Conservation (phyloP, 495 filamentous ascomycete species). For the Ascobolus immersus region DNA sequence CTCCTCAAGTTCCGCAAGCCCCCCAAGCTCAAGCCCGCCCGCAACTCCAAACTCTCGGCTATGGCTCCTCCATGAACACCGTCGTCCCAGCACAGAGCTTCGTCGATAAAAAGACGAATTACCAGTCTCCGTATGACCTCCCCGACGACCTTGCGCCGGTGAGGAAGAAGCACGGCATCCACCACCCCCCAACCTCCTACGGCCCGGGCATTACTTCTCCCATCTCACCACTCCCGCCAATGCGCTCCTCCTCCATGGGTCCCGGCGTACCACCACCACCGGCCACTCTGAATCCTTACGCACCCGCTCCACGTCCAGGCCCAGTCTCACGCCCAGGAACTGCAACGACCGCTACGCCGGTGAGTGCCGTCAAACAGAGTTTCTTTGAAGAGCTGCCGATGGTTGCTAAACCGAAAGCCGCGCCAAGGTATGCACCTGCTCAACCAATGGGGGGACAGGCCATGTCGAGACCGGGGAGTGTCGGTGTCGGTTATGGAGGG, state of each 20-base stretch:
- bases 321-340: no score
- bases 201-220: slow-evolving; percentile 14
- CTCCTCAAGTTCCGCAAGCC: slow-evolving; percentile 17
- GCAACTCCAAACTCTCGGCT: slow-evolving; percentile 8
- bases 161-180: no score
- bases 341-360: no score
- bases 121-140: slow-evolving; percentile 80
- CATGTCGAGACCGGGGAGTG: no score
- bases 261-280: slow-evolving; percentile 8
- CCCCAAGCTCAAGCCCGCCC: slow-evolving; percentile 21
- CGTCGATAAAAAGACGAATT: slow-evolving; percentile 73
- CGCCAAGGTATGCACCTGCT: slow-evolving; percentile 3
- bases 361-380: slow-evolving; percentile 23
- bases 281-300: slow-evolving; percentile 12
- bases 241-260: slow-evolving; percentile 8
- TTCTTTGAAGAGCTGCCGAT: slow-evolving; percentile 84
- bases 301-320: no score
- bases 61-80: no score
- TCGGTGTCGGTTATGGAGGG: no score
- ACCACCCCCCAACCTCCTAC: slow-evolving; percentile 18
- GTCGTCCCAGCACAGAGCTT: slow-evolving; percentile 46
- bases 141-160: no score
- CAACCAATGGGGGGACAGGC: slow-evolving; percentile 7
- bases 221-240: no score
- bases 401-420: slow-evolving; percentile 28